These are phyloP conservation scores for Diplodia sapinea DNA, from an alignment of 2,329 filamentous ascomycete genomes.

Conservation along the genomic window DNA sequence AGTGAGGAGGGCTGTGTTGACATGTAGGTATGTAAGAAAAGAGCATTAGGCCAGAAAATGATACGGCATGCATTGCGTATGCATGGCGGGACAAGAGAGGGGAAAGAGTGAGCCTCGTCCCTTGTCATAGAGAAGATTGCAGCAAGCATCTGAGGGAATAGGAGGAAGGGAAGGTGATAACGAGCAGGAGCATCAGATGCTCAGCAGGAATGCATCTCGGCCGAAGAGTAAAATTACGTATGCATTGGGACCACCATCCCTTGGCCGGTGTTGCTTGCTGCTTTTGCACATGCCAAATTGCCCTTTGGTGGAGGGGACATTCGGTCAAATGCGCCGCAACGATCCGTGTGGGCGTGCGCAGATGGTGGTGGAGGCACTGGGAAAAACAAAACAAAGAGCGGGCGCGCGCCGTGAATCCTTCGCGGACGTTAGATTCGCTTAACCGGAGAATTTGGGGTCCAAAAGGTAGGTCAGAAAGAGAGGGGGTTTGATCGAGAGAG, in stretches of 20 bases:
- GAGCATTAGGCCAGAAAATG: not conserved
- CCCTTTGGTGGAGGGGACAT: not conserved
- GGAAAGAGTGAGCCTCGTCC: not conserved
- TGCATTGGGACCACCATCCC: not conserved
- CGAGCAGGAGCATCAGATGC: not conserved
- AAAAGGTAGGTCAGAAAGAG: constrained; percentile 17
- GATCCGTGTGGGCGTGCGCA: not conserved
- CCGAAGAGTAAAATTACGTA: not conserved
- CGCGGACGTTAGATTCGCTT: constrained; percentile 12
- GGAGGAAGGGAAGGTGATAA: not conserved
- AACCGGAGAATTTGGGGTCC: constrained; percentile 17
- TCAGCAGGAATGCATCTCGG: not conserved
- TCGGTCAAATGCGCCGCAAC: not conserved
- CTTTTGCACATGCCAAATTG: not conserved
- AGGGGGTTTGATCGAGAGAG: not conserved
- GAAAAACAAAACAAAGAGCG: not conserved
- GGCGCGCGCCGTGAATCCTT: constrained; percentile 13
- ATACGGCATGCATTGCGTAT: not conserved
- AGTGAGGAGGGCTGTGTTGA: not conserved
- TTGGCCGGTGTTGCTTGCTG: not conserved
- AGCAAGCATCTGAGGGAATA: not conserved
- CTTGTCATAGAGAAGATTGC: not conserved
- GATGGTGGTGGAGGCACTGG: not conserved
- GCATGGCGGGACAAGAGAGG: not conserved
- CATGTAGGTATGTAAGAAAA: not conserved